Evolutionary conservation across 2,329 filamentous ascomycete species (phyloP).

Genomic region (Capronia americana): DNA sequence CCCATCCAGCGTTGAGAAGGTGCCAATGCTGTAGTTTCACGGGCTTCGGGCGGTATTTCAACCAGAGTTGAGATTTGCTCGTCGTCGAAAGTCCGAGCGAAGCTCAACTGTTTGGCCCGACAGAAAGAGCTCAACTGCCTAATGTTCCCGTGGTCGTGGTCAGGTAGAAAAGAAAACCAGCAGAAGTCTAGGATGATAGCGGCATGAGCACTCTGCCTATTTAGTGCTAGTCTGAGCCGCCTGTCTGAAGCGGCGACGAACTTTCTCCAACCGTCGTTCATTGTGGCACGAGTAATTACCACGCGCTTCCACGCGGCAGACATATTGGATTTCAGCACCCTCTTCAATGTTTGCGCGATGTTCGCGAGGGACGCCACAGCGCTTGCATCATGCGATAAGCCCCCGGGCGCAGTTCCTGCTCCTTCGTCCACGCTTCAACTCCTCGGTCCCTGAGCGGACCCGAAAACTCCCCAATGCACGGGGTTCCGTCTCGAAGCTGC

Average conservation of each 20-base stretch:
- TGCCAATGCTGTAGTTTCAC: background rate
- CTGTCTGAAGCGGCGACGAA: background rate
- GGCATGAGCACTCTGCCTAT: background rate
- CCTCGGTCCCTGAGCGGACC: slow-evolving; percentile 10
- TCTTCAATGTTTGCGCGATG: slow-evolving; percentile 32
- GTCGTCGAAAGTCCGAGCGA: too few relatives aligned
- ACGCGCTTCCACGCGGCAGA: background rate
- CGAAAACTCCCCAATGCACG: slow-evolving; percentile 16
- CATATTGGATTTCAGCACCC: slow-evolving; percentile 1
- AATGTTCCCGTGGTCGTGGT: too few relatives aligned
- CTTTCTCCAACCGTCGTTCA: background rate
- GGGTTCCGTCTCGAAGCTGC: background rate
- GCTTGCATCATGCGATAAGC: slow-evolving; percentile 2
- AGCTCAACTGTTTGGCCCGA: background rate
- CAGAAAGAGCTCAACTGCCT: too few relatives aligned
- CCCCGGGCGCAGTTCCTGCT: background rate
- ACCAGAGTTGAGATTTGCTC: background rate
- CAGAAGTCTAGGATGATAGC: too few relatives aligned
- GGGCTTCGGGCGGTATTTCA: background rate
- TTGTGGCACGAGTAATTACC: background rate
- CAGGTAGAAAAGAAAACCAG: background rate
- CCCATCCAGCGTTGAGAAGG: too few relatives aligned
- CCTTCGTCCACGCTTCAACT: slow-evolving; percentile 9
- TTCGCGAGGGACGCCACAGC: slow-evolving; percentile 19
- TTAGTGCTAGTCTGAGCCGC: background rate